Base-by-base conservation (phyloP, 805 yeast species). In the Ogataea salicorniae region DNA sequence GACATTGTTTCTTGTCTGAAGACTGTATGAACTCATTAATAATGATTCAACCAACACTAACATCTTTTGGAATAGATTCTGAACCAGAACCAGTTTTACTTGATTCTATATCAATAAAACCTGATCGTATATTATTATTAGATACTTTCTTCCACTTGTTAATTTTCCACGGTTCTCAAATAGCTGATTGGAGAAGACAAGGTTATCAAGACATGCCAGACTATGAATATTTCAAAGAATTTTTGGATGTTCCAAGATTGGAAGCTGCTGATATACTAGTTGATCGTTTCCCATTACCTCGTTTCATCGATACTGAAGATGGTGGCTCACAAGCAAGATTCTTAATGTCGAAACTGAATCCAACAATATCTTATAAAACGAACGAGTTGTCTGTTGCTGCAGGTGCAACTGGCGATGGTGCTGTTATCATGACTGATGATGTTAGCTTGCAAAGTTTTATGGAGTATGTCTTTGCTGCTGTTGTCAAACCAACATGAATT, bases 241-340 rank as follows among this genome's bases (percentile, higher is more conserved):
- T 82, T 53, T 67, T 83, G 48, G 82, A 78, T 46, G 75, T 73
- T 29, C 88, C 89, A 16, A 77, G 81, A 56, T 64, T 68, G 47
- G 88, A 82, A 55, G 88, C 87, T 11, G 80, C 83, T 50, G 82
- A 79, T 42, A 71, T 83, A 34, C 68, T 83, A 37, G 71, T 79
- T 50, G 88, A 83, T 56, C 67, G 89, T 55, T 83, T 79, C 70
- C 89, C 89, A 45, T 70, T 83, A 51, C 89, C 89, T 5, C 71
- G 89, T 57, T 83, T 81, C 55, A 80, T 83, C 45, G 87, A 83
- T 59, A 80, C 87, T 23, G 87, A 83, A 56, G 87, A 82, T 61
- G 87, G 87, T 46, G 88, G 87, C 4, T 81, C 87, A 0, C 89
- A 83, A 59, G 87, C 88, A 0, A 73, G 89, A 64, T 83, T 83